Evolutionary conservation across 768 basidiomycete species (phyloP).

Genomic region (Tylopilus balloui): DNA sequence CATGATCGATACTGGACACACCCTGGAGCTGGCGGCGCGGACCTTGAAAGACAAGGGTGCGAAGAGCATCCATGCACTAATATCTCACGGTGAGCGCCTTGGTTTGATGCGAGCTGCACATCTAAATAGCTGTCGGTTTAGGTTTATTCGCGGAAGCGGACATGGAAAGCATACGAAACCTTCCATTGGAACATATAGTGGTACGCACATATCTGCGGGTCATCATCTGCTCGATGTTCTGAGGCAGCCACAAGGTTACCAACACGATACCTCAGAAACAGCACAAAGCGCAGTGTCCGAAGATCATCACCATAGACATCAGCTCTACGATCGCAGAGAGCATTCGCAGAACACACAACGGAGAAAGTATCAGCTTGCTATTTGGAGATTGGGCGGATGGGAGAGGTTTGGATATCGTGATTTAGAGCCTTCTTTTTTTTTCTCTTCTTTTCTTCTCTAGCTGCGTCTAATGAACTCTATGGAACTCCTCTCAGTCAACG

Average conservation of each 20-base stretch:
- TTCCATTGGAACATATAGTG: conserved; percentile 83
- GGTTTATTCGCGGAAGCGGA: conserved; percentile 78
- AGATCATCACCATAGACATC: conserved; percentile 87
- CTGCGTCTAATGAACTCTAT: not conserved
- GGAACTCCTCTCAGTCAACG: not conserved
- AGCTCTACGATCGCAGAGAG: conserved; percentile 92
- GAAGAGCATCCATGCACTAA: conserved; percentile 76
- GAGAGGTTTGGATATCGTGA: conserved; percentile 27
- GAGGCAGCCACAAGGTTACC: conserved; percentile 62
- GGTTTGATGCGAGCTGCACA: conserved; percentile 2
- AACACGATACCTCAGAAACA: conserved; percentile 88
- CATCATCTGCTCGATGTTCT: not conserved
- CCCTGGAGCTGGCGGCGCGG: conserved; percentile 78
- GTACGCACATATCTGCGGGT: conserved; percentile 39
- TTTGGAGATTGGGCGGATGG: conserved; percentile 79
- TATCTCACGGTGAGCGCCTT: conserved; percentile 75
- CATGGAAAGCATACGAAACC: conserved; percentile 57
- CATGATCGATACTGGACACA: conserved; percentile 95
- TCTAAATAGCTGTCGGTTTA: conserved; percentile 26
- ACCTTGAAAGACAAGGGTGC: conserved; percentile 91
- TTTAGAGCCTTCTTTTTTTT: conserved; percentile 7
- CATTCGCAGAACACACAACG: conserved; percentile 91
- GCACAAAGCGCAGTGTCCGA: conserved; percentile 58
- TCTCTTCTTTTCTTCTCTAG: not conserved
- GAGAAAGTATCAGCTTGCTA: conserved; percentile 84